These are phyloP conservation scores for Hemileia vastatrix DNA, from an alignment of 1,284 basidiomycete genomes.

Conservation along the genomic window DNA sequence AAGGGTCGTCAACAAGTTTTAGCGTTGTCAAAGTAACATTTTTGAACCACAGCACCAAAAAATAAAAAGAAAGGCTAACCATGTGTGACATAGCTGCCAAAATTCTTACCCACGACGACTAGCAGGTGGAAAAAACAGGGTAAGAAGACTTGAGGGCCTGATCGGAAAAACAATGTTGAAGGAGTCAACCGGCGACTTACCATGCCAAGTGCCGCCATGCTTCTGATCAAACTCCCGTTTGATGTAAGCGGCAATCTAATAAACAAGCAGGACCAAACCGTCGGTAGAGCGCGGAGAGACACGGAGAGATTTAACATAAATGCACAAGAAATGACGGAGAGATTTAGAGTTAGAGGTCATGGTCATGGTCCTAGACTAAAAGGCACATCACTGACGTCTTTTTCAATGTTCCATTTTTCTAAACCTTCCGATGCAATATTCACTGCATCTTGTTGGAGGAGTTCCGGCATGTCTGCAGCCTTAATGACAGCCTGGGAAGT, in stretches of 20 bases:
- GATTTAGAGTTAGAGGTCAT: neutral
- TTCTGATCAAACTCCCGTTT: constrained; percentile 19
- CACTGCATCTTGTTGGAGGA: constrained; percentile 14
- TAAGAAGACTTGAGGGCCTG: no score
- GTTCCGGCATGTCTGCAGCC: constrained; percentile 20
- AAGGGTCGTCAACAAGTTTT: neutral
- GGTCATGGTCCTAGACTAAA: neutral
- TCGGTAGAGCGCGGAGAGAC: neutral
- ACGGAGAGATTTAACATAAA: neutral
- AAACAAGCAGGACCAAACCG: neutral
- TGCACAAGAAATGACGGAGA: neutral
- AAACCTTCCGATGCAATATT: constrained; percentile 16
- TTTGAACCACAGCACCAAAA: neutral
- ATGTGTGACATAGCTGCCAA: constrained; percentile 22
- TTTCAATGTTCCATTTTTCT: constrained; percentile 22
- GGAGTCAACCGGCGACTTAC: no score
- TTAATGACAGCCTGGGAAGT: constrained; percentile 8
- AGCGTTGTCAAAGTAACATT: neutral
- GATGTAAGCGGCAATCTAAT: constrained; percentile 18
- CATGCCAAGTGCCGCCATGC: constrained; percentile 20
- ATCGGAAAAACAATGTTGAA: no score
- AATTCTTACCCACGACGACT: constrained; percentile 14
- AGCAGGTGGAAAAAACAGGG: no score
- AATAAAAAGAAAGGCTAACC: neutral
- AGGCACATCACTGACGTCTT: constrained; percentile 9